These are phyloP conservation scores for Gnetum montanum DNA, from an alignment of 75 land plant genomes.

Conservation along the genomic window DNA sequence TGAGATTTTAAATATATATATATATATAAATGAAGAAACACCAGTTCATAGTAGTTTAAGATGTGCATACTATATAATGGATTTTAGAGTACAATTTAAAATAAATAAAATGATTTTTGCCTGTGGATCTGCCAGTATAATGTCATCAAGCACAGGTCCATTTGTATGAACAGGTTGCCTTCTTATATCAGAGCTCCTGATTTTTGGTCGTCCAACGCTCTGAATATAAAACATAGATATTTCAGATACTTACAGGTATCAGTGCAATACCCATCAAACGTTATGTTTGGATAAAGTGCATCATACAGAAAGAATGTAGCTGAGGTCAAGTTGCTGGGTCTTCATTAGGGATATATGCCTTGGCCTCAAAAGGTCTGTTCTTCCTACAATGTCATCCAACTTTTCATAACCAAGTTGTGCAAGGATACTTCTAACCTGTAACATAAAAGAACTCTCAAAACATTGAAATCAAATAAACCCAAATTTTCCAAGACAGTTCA, in stretches of 20 bases:
- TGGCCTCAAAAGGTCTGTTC: constrained; percentile 68
- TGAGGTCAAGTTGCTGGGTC: constrained; percentile 86
- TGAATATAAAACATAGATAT: too few species aligned
- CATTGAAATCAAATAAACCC: background rate
- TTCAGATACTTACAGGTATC: too few species aligned
- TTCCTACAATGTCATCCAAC: constrained; percentile 90
- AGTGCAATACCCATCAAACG: too few species aligned
- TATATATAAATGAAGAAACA: too few species aligned
- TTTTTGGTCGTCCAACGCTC: constrained; percentile 77
- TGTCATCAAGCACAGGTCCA: constrained; percentile 88
- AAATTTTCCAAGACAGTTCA: background rate
- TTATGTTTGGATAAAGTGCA: too few species aligned
- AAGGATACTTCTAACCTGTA: constrained; percentile 82
- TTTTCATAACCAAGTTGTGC: constrained; percentile 90
- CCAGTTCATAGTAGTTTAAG: too few species aligned
- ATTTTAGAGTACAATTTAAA: background rate
- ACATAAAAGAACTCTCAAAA: background rate
- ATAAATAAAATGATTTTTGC: constrained; percentile 18
- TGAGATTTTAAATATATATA: too few species aligned
- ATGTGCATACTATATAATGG: too few species aligned
- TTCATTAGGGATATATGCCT: constrained; percentile 66
- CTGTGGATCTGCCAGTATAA: constrained; percentile 87
- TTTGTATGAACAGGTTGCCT: constrained; percentile 81
- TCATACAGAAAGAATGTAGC: constrained; percentile 78
- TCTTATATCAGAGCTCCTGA: constrained; percentile 80